These are phyloP conservation scores for Strobilomyces echinocephalus DNA, from an alignment of 768 basidiomycete species.

Conservation along the genomic window DNA sequence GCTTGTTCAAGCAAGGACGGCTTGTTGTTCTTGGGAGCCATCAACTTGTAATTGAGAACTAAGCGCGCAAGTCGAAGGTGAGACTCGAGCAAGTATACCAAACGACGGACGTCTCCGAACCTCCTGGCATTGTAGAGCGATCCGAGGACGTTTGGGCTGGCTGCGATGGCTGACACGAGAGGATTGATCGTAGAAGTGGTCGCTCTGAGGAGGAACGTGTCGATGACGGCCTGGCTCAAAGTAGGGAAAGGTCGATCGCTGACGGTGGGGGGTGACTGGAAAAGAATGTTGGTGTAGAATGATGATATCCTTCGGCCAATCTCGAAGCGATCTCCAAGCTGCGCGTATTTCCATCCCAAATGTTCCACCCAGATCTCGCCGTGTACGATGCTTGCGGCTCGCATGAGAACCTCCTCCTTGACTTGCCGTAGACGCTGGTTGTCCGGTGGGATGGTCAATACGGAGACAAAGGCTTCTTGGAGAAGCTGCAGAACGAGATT, in stretches of 20 bases:
- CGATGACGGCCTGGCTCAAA: conserved; percentile 60
- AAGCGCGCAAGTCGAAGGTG: conserved; percentile 58
- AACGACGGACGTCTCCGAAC: conserved; percentile 61
- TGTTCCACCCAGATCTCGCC: conserved; percentile 87
- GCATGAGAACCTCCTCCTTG: conserved; percentile 79
- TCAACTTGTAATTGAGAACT: conserved; percentile 62
- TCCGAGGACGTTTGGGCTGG: conserved; percentile 53
- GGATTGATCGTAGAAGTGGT: conserved; percentile 80
- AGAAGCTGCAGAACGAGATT: conserved; percentile 73
- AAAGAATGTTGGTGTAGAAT: conserved; percentile 64
- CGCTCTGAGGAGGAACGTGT: conserved; percentile 68
- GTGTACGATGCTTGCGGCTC: conserved; percentile 75
- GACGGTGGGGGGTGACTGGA: conserved; percentile 52
- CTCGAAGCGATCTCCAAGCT: conserved; percentile 79
- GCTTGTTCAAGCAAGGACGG: conserved; percentile 73
- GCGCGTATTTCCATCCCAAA: conserved; percentile 79
- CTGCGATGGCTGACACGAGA: conserved; percentile 63
- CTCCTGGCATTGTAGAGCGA: conserved; percentile 61
- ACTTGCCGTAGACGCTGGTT: conserved; percentile 61
- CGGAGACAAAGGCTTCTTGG: conserved; percentile 61
- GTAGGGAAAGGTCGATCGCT: conserved; percentile 54
- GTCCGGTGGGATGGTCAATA: conserved; percentile 43
- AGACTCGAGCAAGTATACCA: conserved; percentile 66
- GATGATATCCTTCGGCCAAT: conserved; percentile 64
- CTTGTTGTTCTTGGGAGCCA: conserved; percentile 37